Evolutionary conservation across 2,329 filamentous ascomycete species (phyloP).

Genomic region (Cordyceps pruinosa): DNA sequence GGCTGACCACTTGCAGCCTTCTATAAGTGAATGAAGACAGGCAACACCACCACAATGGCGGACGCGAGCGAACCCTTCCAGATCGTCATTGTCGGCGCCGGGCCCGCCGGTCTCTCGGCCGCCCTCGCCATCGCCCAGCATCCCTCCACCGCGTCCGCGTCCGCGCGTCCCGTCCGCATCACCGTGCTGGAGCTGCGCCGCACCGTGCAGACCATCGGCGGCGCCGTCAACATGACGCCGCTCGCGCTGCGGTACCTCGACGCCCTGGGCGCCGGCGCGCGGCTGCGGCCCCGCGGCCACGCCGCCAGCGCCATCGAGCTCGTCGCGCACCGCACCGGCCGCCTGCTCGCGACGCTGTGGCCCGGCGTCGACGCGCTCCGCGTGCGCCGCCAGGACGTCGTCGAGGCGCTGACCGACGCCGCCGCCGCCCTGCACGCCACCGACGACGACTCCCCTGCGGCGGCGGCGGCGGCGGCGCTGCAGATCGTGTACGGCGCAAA

Average conservation of each 20-base stretch:
- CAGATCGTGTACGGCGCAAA: conserved; percentile 16
- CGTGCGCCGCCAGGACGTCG: conserved; percentile 21
- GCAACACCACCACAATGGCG: background rate
- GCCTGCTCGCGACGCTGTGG: conserved; percentile 19
- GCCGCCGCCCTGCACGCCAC: background rate
- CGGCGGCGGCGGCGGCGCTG: too few relatives aligned
- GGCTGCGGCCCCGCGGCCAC: conserved; percentile 16
- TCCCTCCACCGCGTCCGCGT: conserved; percentile 21
- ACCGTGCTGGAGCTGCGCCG: conserved; percentile 42
- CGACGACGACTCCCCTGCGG: conserved; percentile 10
- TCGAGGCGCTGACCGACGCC: conserved; percentile 19
- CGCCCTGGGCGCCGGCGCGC: conserved; percentile 28
- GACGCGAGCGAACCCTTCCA: conserved; percentile 7
- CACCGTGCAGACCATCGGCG: conserved; percentile 35
- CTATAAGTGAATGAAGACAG: too few relatives aligned
- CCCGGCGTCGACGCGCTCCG: conserved; percentile 21
- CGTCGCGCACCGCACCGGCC: conserved; percentile 23
- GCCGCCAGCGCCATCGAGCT: conserved; percentile 21
- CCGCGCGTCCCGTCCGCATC: conserved; percentile 28
- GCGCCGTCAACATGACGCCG: conserved; percentile 41
- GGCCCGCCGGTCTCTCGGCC: conserved; percentile 43
- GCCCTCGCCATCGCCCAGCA: conserved; percentile 41
- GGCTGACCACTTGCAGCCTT: too few relatives aligned
- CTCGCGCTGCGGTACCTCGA: conserved; percentile 38
- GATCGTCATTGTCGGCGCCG: conserved; percentile 41